These are phyloP conservation scores for Ophiostoma populinum DNA, from an alignment of 2,329 filamentous ascomycete genomes.

Conservation along the genomic window DNA sequence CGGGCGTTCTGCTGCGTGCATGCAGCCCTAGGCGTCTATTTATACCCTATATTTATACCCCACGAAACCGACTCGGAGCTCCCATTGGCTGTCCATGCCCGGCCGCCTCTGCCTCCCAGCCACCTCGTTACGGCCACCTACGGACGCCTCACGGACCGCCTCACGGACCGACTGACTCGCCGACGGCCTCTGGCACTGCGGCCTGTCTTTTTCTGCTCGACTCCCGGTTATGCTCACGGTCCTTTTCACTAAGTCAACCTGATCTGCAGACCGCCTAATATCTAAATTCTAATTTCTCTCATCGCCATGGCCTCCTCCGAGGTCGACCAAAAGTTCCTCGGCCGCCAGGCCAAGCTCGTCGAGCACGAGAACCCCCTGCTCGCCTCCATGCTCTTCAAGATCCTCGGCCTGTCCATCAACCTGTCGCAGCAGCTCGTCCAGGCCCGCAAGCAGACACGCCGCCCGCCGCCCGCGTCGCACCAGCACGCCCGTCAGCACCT, in stretches of 20 bases:
- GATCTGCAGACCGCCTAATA: neutral
- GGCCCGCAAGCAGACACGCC: constrained; percentile 64
- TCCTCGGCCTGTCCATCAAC: constrained; percentile 78
- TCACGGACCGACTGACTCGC: no score
- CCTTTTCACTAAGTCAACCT: constrained; percentile 6
- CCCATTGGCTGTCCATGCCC: neutral
- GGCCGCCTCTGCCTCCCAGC: neutral
- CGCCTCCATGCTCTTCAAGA: constrained; percentile 70
- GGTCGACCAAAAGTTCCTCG: constrained; percentile 94
- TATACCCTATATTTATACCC: no score
- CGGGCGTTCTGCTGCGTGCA: no score
- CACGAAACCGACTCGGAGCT: no score
- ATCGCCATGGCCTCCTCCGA: constrained; percentile 81
- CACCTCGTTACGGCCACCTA: neutral
- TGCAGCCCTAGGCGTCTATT: neutral
- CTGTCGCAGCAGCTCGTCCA: constrained; percentile 69
- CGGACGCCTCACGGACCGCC: neutral
- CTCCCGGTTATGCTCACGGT: constrained; percentile 3
- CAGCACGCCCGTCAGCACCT: constrained; percentile 47
- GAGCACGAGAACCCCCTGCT: constrained; percentile 63
- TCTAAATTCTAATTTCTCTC: neutral
- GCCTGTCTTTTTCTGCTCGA: neutral
- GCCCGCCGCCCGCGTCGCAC: constrained; percentile 64
- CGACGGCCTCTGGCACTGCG: no score
- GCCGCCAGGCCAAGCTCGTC: constrained; percentile 68